Evolutionary conservation across 108 stramenopile genomes (phyloP).

Genomic region (Skeletonema costatum): DNA sequence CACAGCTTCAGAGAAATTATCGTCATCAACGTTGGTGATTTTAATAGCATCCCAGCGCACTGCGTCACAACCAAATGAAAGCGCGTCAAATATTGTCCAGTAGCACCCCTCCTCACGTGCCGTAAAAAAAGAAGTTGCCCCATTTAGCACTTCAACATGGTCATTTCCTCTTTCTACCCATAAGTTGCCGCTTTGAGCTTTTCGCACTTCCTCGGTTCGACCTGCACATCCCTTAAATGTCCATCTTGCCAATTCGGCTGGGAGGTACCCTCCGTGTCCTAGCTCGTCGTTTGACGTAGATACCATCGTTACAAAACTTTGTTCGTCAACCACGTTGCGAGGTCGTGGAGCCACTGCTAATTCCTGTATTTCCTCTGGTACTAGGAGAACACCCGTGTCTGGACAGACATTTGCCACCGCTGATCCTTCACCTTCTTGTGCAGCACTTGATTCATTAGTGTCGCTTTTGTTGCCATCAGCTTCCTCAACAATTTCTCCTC

Average conservation of each 20-base stretch:
- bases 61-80: slow-evolving; percentile 80
- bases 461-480: slow-evolving; percentile 1
- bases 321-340: slow-evolving; percentile 64
- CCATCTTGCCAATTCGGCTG: slow-evolving; percentile 56
- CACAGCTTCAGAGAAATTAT: slow-evolving; percentile 3
- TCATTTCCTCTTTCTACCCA: slow-evolving; percentile 2
- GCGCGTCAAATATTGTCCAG: slow-evolving; percentile 77
- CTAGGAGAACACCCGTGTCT: slow-evolving; percentile 24
- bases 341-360: slow-evolving; percentile 29
- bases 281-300: slow-evolving; percentile 58
- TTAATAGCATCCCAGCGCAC: slow-evolving; percentile 54
- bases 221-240: slow-evolving; percentile 60
- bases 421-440: slow-evolving; percentile 5
- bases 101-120: slow-evolving; percentile 13
- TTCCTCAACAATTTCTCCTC: slow-evolving; percentile 13
- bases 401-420: slow-evolving; percentile 34
- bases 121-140: not conserved
- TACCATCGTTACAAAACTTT: slow-evolving; percentile 60
- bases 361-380: slow-evolving; percentile 27
- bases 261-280: slow-evolving; percentile 84
- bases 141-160: not conserved
- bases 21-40: slow-evolving; percentile 7
- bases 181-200: slow-evolving; percentile 11
- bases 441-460: slow-evolving; percentile 6
- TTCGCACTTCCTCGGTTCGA: slow-evolving; percentile 28